phyloP scores from a whole-genome alignment of 805 yeast species.

The Kuraishia molischiana region DNA sequence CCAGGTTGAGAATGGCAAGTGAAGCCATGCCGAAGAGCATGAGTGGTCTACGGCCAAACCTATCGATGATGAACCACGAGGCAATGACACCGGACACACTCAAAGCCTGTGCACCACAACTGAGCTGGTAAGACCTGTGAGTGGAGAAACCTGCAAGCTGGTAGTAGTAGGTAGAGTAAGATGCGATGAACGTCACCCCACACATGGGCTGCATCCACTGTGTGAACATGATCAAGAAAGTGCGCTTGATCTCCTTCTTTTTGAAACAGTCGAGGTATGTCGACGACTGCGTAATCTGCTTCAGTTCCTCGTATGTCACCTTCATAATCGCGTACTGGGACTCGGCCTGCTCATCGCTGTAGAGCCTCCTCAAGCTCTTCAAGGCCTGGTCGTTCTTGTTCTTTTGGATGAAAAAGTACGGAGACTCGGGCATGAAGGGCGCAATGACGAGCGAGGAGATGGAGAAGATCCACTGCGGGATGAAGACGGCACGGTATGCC shows the following conservation, averaged over 20 bases:
- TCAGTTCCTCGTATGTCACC: slow-evolving; percentile 2
- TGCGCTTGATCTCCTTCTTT: slow-evolving; percentile 36
- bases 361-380: slow-evolving; percentile 20
- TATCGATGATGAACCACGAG: slow-evolving; percentile 32
- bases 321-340: slow-evolving; percentile 8
- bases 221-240: slow-evolving; percentile 36
- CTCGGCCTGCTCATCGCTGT: slow-evolving; percentile 1
- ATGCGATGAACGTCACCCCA: slow-evolving; percentile 54
- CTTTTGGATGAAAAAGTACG: slow-evolving; percentile 17
- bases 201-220: slow-evolving; percentile 49
- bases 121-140: slow-evolving; percentile 9
- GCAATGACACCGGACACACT: slow-evolving; percentile 18
- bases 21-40: slow-evolving; percentile 5
- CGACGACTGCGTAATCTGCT: slow-evolving; percentile 17
- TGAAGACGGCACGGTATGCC: slow-evolving; percentile 12
- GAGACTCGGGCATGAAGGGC: slow-evolving; percentile 12
- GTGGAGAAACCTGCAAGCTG: slow-evolving; percentile 8
- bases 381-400: slow-evolving; percentile 31
- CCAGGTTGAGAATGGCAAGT: slow-evolving; percentile 6
- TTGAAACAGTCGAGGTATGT: slow-evolving; percentile 35
- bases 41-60: slow-evolving; percentile 26
- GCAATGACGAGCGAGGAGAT: slow-evolving; percentile 1
- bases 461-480: slow-evolving; percentile 12
- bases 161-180: slow-evolving; percentile 39
- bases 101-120: slow-evolving; percentile 21